Conservation (phyloP, 2,329 filamentous ascomycete species). For the Juglanconis sp. region DNA sequence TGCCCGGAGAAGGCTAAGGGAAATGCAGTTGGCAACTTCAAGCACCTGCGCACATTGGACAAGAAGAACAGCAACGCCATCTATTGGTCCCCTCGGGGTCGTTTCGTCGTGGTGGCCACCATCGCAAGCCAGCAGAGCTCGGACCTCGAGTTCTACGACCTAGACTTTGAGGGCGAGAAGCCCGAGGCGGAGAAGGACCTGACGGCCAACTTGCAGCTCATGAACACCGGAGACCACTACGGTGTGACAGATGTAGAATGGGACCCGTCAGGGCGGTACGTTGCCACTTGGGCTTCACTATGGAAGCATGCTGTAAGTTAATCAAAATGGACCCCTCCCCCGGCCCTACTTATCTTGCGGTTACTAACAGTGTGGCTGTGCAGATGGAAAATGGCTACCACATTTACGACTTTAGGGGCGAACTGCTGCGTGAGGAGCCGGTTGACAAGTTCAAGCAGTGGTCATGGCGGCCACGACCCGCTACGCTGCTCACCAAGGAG, state of each 20-base stretch:
- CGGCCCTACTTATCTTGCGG: constrained; percentile 14
- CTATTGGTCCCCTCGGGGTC: constrained; percentile 95
- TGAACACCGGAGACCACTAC: constrained; percentile 93
- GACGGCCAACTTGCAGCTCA: constrained; percentile 88
- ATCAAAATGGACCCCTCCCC: not conserved
- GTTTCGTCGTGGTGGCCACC: constrained; percentile 92
- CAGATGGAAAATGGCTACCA: constrained; percentile 99
- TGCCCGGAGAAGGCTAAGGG: constrained; percentile 93
- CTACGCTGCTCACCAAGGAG: constrained; percentile 89
- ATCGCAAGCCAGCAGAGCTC: constrained; percentile 90
- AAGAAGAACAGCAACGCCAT: constrained; percentile 99
- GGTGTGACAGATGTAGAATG: constrained; percentile 97
- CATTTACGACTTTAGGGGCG: constrained; percentile 93
- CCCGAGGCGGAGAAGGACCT: constrained; percentile 90
- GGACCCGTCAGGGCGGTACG: constrained; percentile 93
- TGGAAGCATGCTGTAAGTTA: constrained; percentile 90
- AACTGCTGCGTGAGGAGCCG: constrained; percentile 82
- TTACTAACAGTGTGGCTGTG: not conserved
- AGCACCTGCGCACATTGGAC: constrained; percentile 88
- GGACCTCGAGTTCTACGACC: constrained; percentile 95
- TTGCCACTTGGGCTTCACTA: constrained; percentile 86
- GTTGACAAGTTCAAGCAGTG: constrained; percentile 98
- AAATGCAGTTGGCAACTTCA: constrained; percentile 82
- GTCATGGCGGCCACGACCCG: constrained; percentile 86
- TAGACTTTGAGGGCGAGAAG: constrained; percentile 97